Evolutionary conservation across 2,329 filamentous ascomycete genomes (phyloP).

Genomic region (Hypoxylon sp.): DNA sequence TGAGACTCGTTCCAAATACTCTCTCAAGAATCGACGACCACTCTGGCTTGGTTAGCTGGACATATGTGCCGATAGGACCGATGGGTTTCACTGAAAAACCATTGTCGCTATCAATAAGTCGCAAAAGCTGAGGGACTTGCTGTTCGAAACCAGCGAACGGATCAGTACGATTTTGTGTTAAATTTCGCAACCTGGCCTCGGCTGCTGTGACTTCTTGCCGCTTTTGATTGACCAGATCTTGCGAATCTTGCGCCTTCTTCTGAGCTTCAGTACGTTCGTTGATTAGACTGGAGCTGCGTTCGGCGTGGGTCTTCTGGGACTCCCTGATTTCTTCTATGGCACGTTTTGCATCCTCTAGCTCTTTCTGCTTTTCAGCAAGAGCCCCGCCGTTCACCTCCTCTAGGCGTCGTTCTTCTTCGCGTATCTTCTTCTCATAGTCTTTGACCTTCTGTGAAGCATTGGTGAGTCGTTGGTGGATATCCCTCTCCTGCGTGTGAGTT

Average conservation of each 20-base stretch:
- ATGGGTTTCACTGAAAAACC: slow-evolving; percentile 80
- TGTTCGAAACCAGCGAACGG: slow-evolving; percentile 74
- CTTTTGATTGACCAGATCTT: slow-evolving; percentile 59
- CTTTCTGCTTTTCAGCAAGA: slow-evolving; percentile 70
- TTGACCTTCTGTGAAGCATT: slow-evolving; percentile 63
- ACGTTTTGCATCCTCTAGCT: slow-evolving; percentile 70
- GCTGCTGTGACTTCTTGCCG: slow-evolving; percentile 66
- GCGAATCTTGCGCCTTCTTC: slow-evolving; percentile 48
- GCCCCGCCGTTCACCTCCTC: slow-evolving; percentile 77
- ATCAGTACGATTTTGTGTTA: slow-evolving; percentile 70
- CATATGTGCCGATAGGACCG: slow-evolving; percentile 84
- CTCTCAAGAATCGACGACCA: slow-evolving; percentile 89
- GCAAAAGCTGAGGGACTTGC: slow-evolving; percentile 73
- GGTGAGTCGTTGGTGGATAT: slow-evolving; percentile 71
- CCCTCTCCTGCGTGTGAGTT: slow-evolving; percentile 73
- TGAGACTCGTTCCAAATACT: slow-evolving; percentile 76
- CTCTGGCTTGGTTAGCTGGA: slow-evolving; percentile 80
- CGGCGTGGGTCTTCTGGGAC: slow-evolving; percentile 46
- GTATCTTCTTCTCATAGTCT: slow-evolving; percentile 62
- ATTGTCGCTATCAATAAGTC: slow-evolving; percentile 75
- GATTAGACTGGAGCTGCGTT: slow-evolving; percentile 45
- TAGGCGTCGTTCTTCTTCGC: slow-evolving; percentile 71
- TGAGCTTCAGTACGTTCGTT: slow-evolving; percentile 51
- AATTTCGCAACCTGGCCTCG: slow-evolving; percentile 62
- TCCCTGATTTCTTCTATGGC: slow-evolving; percentile 59